These are phyloP conservation scores for Pyrenochaeta sp. DNA, from an alignment of 2,329 filamentous ascomycete genomes.

Conservation along the genomic window DNA sequence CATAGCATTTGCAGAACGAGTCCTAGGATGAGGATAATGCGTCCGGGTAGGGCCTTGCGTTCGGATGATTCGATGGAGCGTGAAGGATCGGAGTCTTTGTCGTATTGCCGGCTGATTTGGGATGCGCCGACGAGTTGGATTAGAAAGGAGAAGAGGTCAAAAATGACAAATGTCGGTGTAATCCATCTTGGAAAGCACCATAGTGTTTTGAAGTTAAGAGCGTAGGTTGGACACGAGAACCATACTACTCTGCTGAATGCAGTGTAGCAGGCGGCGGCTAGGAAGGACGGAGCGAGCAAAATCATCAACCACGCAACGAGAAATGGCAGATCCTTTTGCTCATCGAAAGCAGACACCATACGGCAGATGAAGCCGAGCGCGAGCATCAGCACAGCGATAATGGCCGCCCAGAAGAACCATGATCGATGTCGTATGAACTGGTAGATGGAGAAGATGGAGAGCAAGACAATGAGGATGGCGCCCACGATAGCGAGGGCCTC, in stretches of 20 bases:
- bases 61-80: slow-evolving; percentile 51
- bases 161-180: slow-evolving; percentile 59
- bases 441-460: slow-evolving; percentile 41
- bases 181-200: slow-evolving; percentile 56
- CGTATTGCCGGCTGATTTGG: slow-evolving; percentile 50
- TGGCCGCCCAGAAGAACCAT: slow-evolving; percentile 48
- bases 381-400: slow-evolving; percentile 54
- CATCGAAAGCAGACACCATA: slow-evolving; percentile 50
- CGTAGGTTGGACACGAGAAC: slow-evolving; percentile 48
- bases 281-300: slow-evolving; percentile 59
- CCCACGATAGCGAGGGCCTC: slow-evolving; percentile 55
- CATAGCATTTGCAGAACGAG: slow-evolving; percentile 61
- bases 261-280: slow-evolving; percentile 62
- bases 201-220: slow-evolving; percentile 53
- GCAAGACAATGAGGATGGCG: slow-evolving; percentile 51
- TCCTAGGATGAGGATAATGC: slow-evolving; percentile 55
- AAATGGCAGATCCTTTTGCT: slow-evolving; percentile 44
- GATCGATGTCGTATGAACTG: slow-evolving; percentile 46
- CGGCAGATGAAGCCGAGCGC: slow-evolving; percentile 63
- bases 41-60: slow-evolving; percentile 36
- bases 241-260: slow-evolving; percentile 57
- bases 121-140: slow-evolving; percentile 56
- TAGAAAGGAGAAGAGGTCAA: slow-evolving; percentile 59
- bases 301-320: slow-evolving; percentile 57
- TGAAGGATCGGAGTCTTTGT: slow-evolving; percentile 45